Evolutionary conservation across 2,329 filamentous ascomycete genomes (phyloP).

Genomic region (Trichoderma sp.): DNA sequence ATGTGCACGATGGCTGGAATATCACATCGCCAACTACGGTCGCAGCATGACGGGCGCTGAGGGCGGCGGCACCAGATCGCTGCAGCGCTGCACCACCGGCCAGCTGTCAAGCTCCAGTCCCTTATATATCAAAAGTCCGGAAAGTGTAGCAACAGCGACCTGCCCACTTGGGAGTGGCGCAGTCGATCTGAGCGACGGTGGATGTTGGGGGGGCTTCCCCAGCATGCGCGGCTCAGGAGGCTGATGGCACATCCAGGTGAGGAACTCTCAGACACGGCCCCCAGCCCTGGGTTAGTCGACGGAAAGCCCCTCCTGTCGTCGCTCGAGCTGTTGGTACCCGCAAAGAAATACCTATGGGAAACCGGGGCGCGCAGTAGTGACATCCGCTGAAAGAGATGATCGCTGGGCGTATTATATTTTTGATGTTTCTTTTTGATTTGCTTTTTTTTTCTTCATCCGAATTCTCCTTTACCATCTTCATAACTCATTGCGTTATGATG

Average conservation of each 20-base stretch:
- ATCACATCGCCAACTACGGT: no score
- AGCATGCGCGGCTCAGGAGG: not conserved
- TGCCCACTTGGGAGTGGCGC: constrained; percentile 2
- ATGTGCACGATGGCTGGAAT: not conserved
- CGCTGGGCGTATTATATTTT: constrained; percentile 31
- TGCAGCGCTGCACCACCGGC: not conserved
- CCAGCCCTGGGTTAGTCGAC: constrained; percentile 24
- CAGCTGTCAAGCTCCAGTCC: constrained; percentile 14
- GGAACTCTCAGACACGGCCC: constrained; percentile 29
- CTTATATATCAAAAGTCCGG: constrained; percentile 13
- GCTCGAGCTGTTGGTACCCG: constrained; percentile 27
- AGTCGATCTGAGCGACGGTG: not conserved
- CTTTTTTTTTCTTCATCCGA: not conserved
- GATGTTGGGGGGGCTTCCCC: constrained; percentile 3
- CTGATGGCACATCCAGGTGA: not conserved
- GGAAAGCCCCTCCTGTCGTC: not conserved
- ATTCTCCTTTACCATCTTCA: not conserved
- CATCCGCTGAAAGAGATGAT: constrained; percentile 32
- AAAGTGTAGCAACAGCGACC: constrained; percentile 7
- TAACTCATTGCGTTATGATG: no score
- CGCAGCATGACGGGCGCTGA: not conserved
- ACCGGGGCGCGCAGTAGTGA: constrained; percentile 38
- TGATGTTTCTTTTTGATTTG: constrained; percentile 16
- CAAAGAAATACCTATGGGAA: constrained; percentile 39
- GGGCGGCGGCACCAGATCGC: not conserved